Evolutionary conservation across 202 grass and related monocot species (phyloP).

Genomic region (Zoysia matrella): DNA sequence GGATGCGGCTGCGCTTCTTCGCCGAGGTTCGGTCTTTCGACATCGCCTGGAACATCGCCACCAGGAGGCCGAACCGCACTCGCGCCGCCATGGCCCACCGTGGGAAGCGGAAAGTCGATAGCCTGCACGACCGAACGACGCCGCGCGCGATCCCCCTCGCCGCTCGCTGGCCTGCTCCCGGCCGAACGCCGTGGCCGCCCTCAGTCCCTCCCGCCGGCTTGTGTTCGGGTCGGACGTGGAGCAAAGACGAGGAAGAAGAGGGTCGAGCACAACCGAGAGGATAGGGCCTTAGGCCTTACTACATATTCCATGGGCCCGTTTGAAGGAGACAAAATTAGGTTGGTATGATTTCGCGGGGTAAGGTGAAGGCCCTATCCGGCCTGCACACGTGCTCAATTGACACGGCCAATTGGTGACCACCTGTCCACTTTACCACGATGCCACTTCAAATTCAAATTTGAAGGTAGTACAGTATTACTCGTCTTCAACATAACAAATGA

Average conservation of each 20-base stretch:
- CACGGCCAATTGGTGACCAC: not conserved
- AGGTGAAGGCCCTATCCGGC: too few species aligned
- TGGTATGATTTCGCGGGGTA: not conserved
- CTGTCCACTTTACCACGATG: too few species aligned
- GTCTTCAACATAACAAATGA: too few species aligned
- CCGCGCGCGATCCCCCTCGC: not conserved
- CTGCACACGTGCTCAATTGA: not conserved
- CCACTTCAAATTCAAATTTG: too few species aligned
- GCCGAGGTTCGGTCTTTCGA: constrained; percentile 55
- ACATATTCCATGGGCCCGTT: not conserved
- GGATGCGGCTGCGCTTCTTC: constrained; percentile 78
- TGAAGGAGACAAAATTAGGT: not conserved
- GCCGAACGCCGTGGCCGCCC: not conserved
- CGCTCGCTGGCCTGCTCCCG: not conserved
- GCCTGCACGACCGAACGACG: not conserved
- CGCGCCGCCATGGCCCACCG: constrained; percentile 60
- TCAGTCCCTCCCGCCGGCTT: not conserved
- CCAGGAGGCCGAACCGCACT: constrained; percentile 76
- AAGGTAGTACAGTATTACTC: too few species aligned
- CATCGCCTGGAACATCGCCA: constrained; percentile 95
- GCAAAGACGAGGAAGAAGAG: not conserved
- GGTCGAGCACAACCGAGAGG: not conserved
- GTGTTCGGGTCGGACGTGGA: not conserved
- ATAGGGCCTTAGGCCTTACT: not conserved
- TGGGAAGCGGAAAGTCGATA: not conserved